Evolutionary conservation across 306 rosid species (phyloP).

Genomic region (Datisca glomerata): DNA sequence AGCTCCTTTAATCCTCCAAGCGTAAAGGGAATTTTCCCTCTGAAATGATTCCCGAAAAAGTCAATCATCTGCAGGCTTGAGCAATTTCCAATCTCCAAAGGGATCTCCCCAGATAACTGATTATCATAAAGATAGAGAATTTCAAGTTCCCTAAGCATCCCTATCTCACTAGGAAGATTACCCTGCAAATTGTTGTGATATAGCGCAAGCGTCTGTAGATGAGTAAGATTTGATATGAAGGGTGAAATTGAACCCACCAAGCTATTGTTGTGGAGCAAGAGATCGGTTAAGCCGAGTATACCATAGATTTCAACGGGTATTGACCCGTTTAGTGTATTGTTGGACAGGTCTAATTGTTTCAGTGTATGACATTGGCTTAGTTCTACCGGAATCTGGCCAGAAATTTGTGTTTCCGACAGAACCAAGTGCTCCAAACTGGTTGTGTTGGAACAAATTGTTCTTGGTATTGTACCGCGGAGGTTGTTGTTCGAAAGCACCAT

Average conservation of each 20-base stretch:
- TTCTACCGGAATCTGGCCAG: constrained; percentile 62
- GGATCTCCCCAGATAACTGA: constrained; percentile 56
- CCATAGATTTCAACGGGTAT: constrained; percentile 59
- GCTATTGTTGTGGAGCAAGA: constrained; percentile 75
- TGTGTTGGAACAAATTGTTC: constrained; percentile 54
- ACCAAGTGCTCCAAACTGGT: constrained; percentile 57
- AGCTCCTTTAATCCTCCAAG: constrained; percentile 62
- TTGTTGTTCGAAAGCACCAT: constrained; percentile 67
- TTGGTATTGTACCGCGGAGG: constrained; percentile 59
- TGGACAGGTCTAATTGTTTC: constrained; percentile 78
- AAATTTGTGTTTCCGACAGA: constrained; percentile 37
- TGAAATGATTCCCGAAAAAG: constrained; percentile 66
- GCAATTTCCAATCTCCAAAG: constrained; percentile 78
- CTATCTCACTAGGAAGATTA: constrained; percentile 66
- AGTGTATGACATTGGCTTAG: constrained; percentile 49
- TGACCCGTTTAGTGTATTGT: constrained; percentile 63
- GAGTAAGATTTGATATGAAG: constrained; percentile 52
- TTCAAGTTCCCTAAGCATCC: constrained; percentile 68
- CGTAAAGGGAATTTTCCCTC: constrained; percentile 61
- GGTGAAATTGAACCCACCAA: constrained; percentile 75
- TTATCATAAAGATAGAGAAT: constrained; percentile 78
- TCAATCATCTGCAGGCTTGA: constrained; percentile 75
- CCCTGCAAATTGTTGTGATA: constrained; percentile 73
- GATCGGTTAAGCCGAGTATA: constrained; percentile 45
- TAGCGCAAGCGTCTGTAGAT: constrained; percentile 42